Conservation (phyloP, 768 basidiomycete genomes). For the Polyporus arcularius region DNA sequence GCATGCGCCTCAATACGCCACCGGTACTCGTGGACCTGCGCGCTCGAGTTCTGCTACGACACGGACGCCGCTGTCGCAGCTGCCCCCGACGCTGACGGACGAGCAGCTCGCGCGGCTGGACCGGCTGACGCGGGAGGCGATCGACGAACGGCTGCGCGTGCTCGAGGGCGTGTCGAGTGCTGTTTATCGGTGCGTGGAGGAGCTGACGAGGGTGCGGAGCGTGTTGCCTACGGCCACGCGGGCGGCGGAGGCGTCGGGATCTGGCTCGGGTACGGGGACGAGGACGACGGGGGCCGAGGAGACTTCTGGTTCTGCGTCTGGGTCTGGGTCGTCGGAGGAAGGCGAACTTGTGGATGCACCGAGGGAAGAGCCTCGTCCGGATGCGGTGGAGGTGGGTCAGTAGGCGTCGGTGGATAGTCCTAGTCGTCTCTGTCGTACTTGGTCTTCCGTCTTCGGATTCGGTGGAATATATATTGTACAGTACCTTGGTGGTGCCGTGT, state of each 20-base stretch:
- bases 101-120: constrained; percentile 70
- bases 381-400: too few species aligned
- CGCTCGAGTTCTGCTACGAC: not conserved
- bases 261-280: not conserved
- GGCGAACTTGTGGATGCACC: too few species aligned
- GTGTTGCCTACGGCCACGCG: constrained; percentile 47
- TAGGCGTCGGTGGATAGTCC: too few species aligned
- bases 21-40: not conserved
- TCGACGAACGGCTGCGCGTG: constrained; percentile 81
- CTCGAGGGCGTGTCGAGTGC: constrained; percentile 77
- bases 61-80: constrained; percentile 26
- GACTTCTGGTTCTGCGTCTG: too few species aligned
- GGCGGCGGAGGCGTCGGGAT: not conserved
- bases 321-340: too few species aligned
- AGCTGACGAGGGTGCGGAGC: constrained; percentile 75
- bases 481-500: too few species aligned
- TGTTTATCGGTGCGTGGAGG: constrained; percentile 75
- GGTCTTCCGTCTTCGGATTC: too few species aligned
- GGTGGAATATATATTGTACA: too few species aligned
- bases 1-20: not conserved
- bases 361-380: too few species aligned
- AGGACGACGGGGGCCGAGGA: too few species aligned
- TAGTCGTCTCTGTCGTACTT: too few species aligned
- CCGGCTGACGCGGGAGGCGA: constrained; percentile 69
- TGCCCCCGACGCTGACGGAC: constrained; percentile 52